A percentile compares a stretch with the other conserved stretches of the same genome.
Evolutionary conservation across 345 rosid genomes (phyloP).

Genomic region (Acer negundo): DNA sequence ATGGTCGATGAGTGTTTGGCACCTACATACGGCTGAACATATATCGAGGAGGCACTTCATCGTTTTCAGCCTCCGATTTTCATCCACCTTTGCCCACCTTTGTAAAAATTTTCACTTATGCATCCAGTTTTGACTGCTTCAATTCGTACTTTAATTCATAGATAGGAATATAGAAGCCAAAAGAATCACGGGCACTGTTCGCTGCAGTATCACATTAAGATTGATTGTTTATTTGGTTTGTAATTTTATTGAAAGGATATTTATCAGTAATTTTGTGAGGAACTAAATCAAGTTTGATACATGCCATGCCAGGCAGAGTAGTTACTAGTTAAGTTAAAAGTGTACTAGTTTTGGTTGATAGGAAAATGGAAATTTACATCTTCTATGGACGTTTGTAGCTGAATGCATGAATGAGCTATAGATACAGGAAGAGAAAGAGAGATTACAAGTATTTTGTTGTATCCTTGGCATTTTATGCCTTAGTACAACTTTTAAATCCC

Average conservation of each 20-base stretch:
- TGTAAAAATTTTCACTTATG: neutral
- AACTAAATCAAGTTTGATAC: neutral
- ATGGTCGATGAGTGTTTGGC: slow-evolving; percentile 88
- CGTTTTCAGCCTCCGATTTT: neutral
- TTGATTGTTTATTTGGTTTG: neutral
- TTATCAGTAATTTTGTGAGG: too few species aligned
- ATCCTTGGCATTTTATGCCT: too few species aligned
- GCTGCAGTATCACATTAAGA: neutral
- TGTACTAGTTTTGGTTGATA: neutral
- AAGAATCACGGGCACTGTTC: neutral
- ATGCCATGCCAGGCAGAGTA: neutral
- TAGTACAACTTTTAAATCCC: too few species aligned
- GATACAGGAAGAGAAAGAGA: too few species aligned
- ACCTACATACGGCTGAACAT: slow-evolving; percentile 55
- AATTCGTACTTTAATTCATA: neutral
- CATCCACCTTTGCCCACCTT: neutral
- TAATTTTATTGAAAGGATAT: neutral
- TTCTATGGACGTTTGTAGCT: too few species aligned
- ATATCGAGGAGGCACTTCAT: neutral
- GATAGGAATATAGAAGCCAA: neutral
- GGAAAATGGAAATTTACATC: neutral
- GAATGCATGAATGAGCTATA: too few species aligned
- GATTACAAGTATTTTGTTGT: too few species aligned
- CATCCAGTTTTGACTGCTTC: neutral
- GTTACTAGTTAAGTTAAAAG: neutral